Base-by-base conservation (phyloP, 768 basidiomycete genomes). In the Podaxis mareebaensis region DNA sequence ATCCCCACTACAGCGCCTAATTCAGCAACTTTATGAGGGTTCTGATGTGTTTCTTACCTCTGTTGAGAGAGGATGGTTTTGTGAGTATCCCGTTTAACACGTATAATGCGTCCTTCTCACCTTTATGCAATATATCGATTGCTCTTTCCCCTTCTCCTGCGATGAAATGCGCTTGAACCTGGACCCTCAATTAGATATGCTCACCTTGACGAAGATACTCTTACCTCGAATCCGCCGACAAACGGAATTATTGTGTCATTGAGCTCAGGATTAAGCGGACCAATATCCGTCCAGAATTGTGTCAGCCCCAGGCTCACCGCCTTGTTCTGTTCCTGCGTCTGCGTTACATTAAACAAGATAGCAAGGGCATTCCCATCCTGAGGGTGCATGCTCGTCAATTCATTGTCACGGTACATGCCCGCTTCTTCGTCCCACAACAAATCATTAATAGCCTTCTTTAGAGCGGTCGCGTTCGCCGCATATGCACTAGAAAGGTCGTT, bases 221-320 rank as follows among this genome's bases (percentile, higher is more conserved):
- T 24, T 51, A 80, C 81, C 76, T 84, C 82, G 46, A 82, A 77
- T 4, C 81, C 80, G 15, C 81, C 76, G n/a, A 83, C 76, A 68
- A 84, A 84, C 7, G 83, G 82, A 36, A 79, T 80, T 26, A 84
- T 81, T 0, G 79, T 84, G 63, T 83, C 81, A 15, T 81, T 79
- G 13, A 84, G 70, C 70, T 84, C 83, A 2, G 83, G 82, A 30
- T 76, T 79, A 10, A 83, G 66, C 0, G 82, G 76, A 1, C 83
- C 83, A 24, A 82, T 75, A 6, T 77, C 76, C 38, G 79, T 81
- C 83, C 83, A 84, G 64, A 82, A 82, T 40, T 69, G 69, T 13
- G 76, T 78, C 42, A 84, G 71, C 3, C 80, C 81, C 39, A 73
- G 33, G 64, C 82, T 83, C 20, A 84, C 73, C 1, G 76, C 74